Evolutionary conservation across 202 grass and related monocot genomes (phyloP), one percentile per base, ranked within the genome.

Genomic region (Schoenoplectus tabernaemontani): DNA sequence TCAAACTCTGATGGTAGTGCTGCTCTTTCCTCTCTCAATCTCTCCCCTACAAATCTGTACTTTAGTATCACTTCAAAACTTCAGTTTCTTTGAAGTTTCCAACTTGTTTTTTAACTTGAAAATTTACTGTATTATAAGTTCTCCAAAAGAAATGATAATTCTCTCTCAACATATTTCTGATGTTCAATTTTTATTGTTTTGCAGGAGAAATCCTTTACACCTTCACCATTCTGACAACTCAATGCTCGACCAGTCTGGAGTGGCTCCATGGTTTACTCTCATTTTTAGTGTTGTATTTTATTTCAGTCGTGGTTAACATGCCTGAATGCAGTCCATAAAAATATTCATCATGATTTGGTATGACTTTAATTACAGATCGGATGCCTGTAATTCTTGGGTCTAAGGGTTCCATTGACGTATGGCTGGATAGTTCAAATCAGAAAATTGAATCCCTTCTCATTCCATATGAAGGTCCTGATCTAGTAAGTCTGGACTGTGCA

Each of bases 311-410:
- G 19, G 38, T 12, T 42, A 38, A 78, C 77, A 77, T 77, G 42
- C 34, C 39, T 75, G 47, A 30, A 57, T 82, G 17, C 22, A 16
- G 34, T 78, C 10, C 15, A 7, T 30, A 37, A 68, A 64, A 7
- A 62, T 39, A 54, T 11, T 19, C 12, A 64, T 26, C 13, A 36
- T 82, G 24, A 47, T 66, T 64, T 85, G 20, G 4, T 17, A 69
- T 61, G 12, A 74, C 78, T 83, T 13, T 88, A 80, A 42, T 63
- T 71, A 78, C 89, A 97, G 94, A 97, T 87, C 84, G 91, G 83
- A 93, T 93, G 94, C 94, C 94, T 24, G 89, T 93, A 26, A 88
- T 97, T 64, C 89, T 97, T 69, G 84, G 91, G 67, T 48, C 83
- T 59, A 80, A 87, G 81, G 66, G 73, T 22, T 84, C 66, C 48